phyloP scores from a whole-genome alignment of 768 basidiomycete species.

The Tephrocybe sp. region DNA sequence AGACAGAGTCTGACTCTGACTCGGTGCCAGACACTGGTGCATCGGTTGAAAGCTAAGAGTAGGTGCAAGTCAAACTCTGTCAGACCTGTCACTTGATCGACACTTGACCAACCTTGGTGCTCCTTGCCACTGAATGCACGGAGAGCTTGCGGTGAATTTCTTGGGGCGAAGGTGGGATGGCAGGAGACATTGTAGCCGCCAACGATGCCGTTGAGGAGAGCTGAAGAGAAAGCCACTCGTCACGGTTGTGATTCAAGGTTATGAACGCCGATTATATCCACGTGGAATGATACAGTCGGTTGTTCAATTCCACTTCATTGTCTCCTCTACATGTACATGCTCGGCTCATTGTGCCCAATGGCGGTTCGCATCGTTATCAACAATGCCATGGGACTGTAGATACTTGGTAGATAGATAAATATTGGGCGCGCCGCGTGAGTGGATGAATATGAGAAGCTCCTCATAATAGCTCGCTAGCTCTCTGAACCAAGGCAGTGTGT shows the following conservation, averaged over 20 bases:
- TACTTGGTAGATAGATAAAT: no score
- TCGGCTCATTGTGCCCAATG: background rate
- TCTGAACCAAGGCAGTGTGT: no score
- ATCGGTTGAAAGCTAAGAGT: conserved; percentile 19
- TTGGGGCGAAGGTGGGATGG: conserved; percentile 76
- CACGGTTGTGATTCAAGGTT: conserved; percentile 4
- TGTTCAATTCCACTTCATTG: background rate
- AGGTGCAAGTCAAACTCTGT: conserved; percentile 6
- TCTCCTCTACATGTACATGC: background rate
- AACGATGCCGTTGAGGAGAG: conserved; percentile 31
- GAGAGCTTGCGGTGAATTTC: conserved; percentile 87
- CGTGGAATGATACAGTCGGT: background rate
- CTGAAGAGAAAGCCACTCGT: conserved; percentile 2
- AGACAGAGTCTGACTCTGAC: conserved; percentile 80
- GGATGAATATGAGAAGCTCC: background rate
- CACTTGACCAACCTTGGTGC: conserved; percentile 39
- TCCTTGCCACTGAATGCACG: conserved; percentile 59
- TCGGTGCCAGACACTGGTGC: conserved; percentile 66
- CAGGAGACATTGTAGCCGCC: conserved; percentile 20
- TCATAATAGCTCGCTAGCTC: background rate
- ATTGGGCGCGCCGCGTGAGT: no score
- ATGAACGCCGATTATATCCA: conserved; percentile 9
- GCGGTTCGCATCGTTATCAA: no score
- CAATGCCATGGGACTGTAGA: no score
- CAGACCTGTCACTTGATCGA: conserved; percentile 11